phyloP scores from a whole-genome alignment of 495 filamentous ascomycete genomes.

The Echria macrotheca region DNA sequence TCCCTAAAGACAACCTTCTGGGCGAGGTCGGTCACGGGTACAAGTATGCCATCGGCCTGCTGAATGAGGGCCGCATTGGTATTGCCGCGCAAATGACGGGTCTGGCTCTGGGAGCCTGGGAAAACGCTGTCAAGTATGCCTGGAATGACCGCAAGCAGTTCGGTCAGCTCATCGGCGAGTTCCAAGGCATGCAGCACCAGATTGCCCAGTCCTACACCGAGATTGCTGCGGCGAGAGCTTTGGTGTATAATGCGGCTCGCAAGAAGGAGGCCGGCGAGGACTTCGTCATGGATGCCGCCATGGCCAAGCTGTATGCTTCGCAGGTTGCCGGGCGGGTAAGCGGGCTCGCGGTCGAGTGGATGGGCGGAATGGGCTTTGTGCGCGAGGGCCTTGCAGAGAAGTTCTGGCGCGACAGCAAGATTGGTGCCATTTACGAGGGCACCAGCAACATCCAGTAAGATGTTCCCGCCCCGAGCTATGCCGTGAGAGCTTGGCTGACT shows the following conservation, averaged over 20 bases:
- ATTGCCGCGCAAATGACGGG: conserved; percentile 99
- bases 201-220: conserved; percentile 94
- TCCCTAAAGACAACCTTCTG: conserved; percentile 79
- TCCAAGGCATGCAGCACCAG: conserved; percentile 99
- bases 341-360: conserved; percentile 90
- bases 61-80: conserved; percentile 97
- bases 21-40: conserved; percentile 89
- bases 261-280: conserved; percentile 97
- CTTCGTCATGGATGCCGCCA: conserved; percentile 92
- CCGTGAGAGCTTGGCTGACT: conserved; percentile 37
- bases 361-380: conserved; percentile 97
- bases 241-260: conserved; percentile 93
- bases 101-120: conserved; percentile 88
- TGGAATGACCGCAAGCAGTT: conserved; percentile 99
- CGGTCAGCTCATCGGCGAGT: conserved; percentile 83
- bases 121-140: conserved; percentile 79
- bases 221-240: conserved; percentile 80
- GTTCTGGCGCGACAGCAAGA: conserved; percentile 97
- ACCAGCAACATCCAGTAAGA: conserved; percentile 62
- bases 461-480: not conserved
- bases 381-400: conserved; percentile 97
- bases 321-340: conserved; percentile 89
- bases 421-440: conserved; percentile 97
- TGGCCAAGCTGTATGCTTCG: conserved; percentile 94
- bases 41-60: conserved; percentile 92